A percentile compares a stretch with the other conserved stretches of the same genome.
Conservation (phyloP, 805 yeast species). For the Candida endomychidarum region DNA sequence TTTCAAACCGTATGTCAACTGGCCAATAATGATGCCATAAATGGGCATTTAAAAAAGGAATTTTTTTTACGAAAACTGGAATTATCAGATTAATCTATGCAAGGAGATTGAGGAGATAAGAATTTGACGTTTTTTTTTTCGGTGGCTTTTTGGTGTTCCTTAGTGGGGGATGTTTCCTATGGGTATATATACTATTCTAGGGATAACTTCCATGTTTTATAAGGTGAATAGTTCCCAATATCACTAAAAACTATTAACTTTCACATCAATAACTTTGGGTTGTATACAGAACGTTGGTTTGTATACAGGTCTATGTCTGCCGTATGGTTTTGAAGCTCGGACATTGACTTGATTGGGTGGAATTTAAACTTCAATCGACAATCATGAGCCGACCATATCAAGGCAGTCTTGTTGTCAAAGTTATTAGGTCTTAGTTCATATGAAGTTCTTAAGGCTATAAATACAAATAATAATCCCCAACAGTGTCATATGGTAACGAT, state of each 20-base stretch:
- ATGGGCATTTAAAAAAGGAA: neutral
- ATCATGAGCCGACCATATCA: too few species aligned
- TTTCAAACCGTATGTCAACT: neutral
- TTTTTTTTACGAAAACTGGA: slow-evolving; percentile 3
- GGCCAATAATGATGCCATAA: slow-evolving; percentile 4
- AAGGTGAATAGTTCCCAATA: too few species aligned
- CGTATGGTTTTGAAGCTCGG: slow-evolving; percentile 4
- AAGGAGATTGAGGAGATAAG: slow-evolving; percentile 6
- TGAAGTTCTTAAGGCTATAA: too few species aligned
- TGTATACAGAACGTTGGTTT: neutral
- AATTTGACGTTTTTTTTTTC: neutral
- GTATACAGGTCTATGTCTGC: slow-evolving; percentile 1
- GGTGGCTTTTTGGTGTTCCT: neutral
- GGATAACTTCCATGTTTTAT: too few species aligned
- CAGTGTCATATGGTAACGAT: too few species aligned
- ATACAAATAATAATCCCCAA: too few species aligned
- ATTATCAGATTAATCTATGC: slow-evolving; percentile 9
- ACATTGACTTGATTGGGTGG: slow-evolving; percentile 4
- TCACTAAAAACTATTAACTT: too few species aligned
- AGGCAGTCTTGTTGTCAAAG: too few species aligned
- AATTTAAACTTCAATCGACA: slow-evolving; percentile 3
- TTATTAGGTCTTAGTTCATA: too few species aligned
- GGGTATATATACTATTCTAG: too few species aligned
- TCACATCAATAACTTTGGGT: too few species aligned
- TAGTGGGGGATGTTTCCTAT: too few species aligned